A percentile compares a stretch with the other conserved stretches of the same genome.
These are phyloP conservation scores for Euphorbia pulcherrima DNA, from an alignment of 345 rosid genomes.

Conservation along the genomic window DNA sequence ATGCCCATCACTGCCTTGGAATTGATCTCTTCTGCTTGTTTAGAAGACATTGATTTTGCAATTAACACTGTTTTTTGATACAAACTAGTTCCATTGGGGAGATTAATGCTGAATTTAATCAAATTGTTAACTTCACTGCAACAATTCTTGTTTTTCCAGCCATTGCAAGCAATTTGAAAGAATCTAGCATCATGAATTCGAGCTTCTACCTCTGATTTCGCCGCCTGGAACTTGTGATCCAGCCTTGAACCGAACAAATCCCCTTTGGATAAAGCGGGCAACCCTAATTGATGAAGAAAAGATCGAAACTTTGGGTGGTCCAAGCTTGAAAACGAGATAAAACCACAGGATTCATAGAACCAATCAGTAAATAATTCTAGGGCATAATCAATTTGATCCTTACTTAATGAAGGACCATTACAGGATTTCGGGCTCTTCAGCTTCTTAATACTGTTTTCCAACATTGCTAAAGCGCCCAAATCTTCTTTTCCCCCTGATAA, in stretches of 20 bases:
- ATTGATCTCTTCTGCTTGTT: constrained; percentile 48
- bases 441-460: constrained; percentile 57
- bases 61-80: constrained; percentile 34
- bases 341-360: constrained; percentile 52
- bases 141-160: constrained; percentile 43
- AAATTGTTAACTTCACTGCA: constrained; percentile 37
- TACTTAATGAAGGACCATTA: constrained; percentile 45
- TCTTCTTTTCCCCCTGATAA: constrained; percentile 56
- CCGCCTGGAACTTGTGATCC: constrained; percentile 39
- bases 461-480: constrained; percentile 47
- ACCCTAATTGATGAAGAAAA: constrained; percentile 49
- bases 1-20: constrained; percentile 43
- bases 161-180: constrained; percentile 50
- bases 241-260: constrained; percentile 42
- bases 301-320: constrained; percentile 53
- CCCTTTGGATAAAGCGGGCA: constrained; percentile 41
- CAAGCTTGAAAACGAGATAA: constrained; percentile 46
- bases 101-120: constrained; percentile 43
- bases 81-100: constrained; percentile 49
- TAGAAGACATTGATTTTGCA: constrained; percentile 38
- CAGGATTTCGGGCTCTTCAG: constrained; percentile 50
- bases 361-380: constrained; percentile 47
- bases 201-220: constrained; percentile 43
- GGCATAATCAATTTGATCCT: constrained; percentile 46
- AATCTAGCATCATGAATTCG: constrained; percentile 49